Evolutionary conservation across 2,329 filamentous ascomycete species (phyloP).

Genomic region (Exophiala sideris): DNA sequence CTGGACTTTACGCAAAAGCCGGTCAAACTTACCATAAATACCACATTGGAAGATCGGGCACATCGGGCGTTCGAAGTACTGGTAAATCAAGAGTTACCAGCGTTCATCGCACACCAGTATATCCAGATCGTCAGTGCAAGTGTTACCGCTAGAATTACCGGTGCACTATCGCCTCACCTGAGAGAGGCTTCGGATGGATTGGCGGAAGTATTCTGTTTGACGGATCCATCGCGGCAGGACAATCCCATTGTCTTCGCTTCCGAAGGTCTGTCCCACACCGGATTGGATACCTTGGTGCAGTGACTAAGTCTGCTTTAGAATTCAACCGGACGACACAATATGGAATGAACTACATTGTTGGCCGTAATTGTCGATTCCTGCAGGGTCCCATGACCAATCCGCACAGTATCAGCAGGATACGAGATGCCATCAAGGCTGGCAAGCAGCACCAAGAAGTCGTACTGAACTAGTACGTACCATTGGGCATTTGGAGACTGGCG

Average conservation of each 20-base stretch:
- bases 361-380: conserved; percentile 74
- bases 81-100: conserved; percentile 66
- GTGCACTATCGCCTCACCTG: conserved; percentile 62
- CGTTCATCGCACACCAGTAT: conserved; percentile 67
- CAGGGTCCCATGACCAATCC: conserved; percentile 70
- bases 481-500: not conserved
- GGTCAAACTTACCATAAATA: conserved; percentile 55
- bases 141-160: conserved; percentile 65
- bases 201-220: conserved; percentile 73
- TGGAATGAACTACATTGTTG: conserved; percentile 68
- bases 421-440: conserved; percentile 59
- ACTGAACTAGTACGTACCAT: conserved; percentile 62
- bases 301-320: conserved; percentile 45
- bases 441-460: conserved; percentile 71
- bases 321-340: conserved; percentile 74
- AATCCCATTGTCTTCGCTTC: conserved; percentile 77
- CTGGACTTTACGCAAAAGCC: conserved; percentile 54
- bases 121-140: conserved; percentile 67
- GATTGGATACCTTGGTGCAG: not conserved
- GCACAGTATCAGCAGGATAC: conserved; percentile 59
- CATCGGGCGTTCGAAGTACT: conserved; percentile 63
- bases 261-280: conserved; percentile 52
- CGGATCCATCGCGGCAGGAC: conserved; percentile 68
- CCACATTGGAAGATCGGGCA: conserved; percentile 60
- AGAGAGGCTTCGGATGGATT: conserved; percentile 69